These are phyloP conservation scores for Colletotrichum gloeosporioides DNA, from an alignment of 2,329 filamentous ascomycete species.

Conservation along the genomic window DNA sequence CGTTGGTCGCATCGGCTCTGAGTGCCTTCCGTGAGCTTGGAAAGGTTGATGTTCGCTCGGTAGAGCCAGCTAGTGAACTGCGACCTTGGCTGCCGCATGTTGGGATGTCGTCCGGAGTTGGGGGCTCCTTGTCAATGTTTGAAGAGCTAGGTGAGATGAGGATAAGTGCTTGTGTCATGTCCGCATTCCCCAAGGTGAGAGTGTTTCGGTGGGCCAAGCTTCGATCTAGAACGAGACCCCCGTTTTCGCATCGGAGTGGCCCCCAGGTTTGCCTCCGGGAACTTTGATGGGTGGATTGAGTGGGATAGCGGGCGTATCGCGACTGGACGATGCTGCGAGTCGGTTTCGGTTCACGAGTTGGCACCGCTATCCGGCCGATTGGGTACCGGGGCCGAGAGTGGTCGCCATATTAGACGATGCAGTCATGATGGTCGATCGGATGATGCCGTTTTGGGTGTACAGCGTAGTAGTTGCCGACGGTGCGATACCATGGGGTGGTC, in stretches of 20 bases:
- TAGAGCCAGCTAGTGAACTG: background rate
- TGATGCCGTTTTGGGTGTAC: background rate
- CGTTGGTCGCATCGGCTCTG: background rate
- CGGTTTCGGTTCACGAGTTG: background rate
- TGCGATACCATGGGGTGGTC: background rate
- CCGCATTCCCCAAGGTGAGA: background rate
- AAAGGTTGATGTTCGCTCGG: background rate
- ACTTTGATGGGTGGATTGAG: background rate
- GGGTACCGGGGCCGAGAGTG: background rate
- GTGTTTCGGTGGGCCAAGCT: background rate
- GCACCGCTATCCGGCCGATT: background rate
- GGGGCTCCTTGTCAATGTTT: background rate
- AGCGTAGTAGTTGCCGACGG: background rate
- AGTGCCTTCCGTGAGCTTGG: background rate
- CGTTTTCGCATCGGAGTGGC: background rate
- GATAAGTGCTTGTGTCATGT: background rate
- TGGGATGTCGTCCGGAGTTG: background rate
- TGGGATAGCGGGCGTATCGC: background rate
- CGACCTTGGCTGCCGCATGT: background rate
- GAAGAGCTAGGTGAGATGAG: background rate
- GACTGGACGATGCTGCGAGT: background rate
- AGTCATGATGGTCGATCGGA: background rate
- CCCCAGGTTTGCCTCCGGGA: background rate
- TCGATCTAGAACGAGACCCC: background rate
- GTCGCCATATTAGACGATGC: background rate